These are phyloP conservation scores for Geotrichum bryndzae DNA, from an alignment of 1,139 yeast species.

Conservation along the genomic window DNA sequence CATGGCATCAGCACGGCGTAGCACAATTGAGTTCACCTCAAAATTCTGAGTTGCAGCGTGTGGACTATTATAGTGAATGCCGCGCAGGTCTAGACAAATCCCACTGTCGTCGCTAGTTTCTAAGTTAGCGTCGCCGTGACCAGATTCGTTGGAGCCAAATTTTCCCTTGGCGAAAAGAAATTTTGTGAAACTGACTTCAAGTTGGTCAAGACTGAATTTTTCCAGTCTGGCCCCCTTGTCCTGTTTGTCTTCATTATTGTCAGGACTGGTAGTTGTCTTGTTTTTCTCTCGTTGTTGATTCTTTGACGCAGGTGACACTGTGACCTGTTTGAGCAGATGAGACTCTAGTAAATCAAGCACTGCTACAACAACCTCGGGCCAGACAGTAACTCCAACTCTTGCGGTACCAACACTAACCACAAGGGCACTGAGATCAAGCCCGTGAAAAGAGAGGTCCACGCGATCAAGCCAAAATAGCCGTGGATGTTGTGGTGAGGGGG, in stretches of 20 bases:
- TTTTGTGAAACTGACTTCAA: slow-evolving; percentile 13
- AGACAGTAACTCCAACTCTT: slow-evolving; percentile 40
- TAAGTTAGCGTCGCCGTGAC: neutral
- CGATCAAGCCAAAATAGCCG: slow-evolving; percentile 24
- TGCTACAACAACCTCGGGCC: slow-evolving; percentile 32
- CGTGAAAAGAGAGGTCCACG: slow-evolving; percentile 21
- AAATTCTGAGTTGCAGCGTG: neutral
- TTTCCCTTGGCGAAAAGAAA: slow-evolving; percentile 18
- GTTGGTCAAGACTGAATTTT: neutral
- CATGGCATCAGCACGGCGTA: neutral
- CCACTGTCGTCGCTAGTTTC: neutral
- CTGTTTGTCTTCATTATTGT: neutral
- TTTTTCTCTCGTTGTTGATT: neutral
- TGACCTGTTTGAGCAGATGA: slow-evolving; percentile 1
- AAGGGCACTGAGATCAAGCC: slow-evolving; percentile 35
- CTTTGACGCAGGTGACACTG: neutral
- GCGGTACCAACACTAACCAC: slow-evolving; percentile 44
- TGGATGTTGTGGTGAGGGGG: slow-evolving; percentile 15
- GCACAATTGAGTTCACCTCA: neutral
- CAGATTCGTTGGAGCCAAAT: slow-evolving; percentile 11
- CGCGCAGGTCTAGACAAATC: slow-evolving; percentile 11
- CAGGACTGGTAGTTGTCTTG: neutral
- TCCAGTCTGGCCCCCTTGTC: slow-evolving; percentile 1
- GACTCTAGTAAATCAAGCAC: slow-evolving; percentile 27
- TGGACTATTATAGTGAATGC: slow-evolving; percentile 3